Conservation (phyloP, 345 rosid genomes). For the Hirschfeldia incana region DNA sequence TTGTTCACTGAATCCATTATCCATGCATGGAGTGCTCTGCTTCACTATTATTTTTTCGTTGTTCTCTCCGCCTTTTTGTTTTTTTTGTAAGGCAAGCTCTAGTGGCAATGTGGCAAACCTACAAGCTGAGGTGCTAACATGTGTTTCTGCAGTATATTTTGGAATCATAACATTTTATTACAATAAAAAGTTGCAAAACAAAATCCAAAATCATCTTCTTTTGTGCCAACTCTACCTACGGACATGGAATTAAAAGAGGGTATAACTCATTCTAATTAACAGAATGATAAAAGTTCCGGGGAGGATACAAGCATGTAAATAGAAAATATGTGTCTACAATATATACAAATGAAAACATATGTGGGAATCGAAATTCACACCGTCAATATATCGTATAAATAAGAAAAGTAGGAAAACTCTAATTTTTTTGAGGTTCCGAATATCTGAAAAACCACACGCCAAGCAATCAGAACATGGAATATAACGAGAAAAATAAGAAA, state of each 20-base stretch:
- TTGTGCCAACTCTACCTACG: background rate
- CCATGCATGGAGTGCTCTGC: conserved; percentile 28
- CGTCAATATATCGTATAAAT: no score
- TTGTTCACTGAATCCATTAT: conserved; percentile 43
- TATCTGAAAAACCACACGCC: no score
- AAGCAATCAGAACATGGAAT: no score
- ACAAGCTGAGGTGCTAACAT: background rate
- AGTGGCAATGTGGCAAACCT: conserved; percentile 2
- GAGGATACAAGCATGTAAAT: background rate
- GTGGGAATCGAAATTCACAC: no score
- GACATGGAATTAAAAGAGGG: background rate
- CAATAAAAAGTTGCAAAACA: background rate
- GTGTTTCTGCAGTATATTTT: background rate
- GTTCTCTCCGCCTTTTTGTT: background rate
- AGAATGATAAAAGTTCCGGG: background rate
- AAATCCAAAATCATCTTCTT: background rate
- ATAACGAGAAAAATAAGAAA: no score
- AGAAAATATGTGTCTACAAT: no score
- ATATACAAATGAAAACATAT: no score
- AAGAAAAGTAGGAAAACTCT: no score
- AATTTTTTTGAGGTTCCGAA: no score
- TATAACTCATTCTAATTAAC: background rate
- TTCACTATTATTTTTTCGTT: background rate
- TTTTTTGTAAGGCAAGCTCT: background rate
- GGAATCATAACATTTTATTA: background rate